Evolutionary conservation across 2,329 filamentous ascomycete species (phyloP).

Genomic region (Cercospora beticola): DNA sequence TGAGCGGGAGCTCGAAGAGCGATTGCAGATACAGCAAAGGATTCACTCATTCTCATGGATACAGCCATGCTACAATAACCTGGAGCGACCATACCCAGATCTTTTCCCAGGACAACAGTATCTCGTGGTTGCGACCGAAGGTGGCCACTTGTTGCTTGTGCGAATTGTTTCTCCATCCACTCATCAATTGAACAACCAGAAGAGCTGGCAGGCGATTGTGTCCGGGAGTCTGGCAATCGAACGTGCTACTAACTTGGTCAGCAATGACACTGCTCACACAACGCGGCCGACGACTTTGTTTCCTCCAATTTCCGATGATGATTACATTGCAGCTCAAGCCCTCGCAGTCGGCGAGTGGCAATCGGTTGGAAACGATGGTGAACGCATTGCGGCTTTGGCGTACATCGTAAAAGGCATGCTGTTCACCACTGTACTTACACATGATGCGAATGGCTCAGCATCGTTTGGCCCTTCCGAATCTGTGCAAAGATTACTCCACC

Average conservation of each 20-base stretch:
- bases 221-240: not conserved
- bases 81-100: conserved; percentile 1
- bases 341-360: conserved; percentile 19
- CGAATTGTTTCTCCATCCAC: conserved; percentile 41
- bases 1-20: conserved; percentile 19
- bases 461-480: not conserved
- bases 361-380: not conserved
- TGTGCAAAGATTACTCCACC: conserved; percentile 1
- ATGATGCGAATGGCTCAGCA: not conserved
- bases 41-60: conserved; percentile 48
- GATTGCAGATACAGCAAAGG: conserved; percentile 37
- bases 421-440: conserved; percentile 5
- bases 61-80: conserved; percentile 19
- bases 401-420: conserved; percentile 22
- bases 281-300: not conserved
- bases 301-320: not conserved
- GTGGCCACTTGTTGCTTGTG: conserved; percentile 43
- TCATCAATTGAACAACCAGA: conserved; percentile 24
- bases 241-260: not conserved
- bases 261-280: not conserved
- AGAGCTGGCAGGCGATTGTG: conserved; percentile 21
- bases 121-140: conserved; percentile 44
- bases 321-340: conserved; percentile 7
- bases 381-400: conserved; percentile 10
- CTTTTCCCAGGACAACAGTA: conserved; percentile 29